Conservation (phyloP, 495 filamentous ascomycete species). For the Penicillium waksmanii region DNA sequence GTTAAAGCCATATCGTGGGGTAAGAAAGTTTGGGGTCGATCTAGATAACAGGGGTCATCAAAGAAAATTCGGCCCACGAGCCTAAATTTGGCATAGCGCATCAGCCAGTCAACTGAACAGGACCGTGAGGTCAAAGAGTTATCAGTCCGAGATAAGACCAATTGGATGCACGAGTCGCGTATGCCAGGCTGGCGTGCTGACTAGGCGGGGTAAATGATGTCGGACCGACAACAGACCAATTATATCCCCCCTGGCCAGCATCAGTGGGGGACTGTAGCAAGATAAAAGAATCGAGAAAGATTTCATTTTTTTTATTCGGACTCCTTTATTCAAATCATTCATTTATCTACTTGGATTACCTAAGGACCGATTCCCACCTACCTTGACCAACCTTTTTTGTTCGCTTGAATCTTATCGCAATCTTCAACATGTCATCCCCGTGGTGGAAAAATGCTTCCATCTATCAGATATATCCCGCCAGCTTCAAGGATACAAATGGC, state of each 20-base stretch:
- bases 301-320: background rate
- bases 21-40: background rate
- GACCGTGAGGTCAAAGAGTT: background rate
- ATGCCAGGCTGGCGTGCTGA: background rate
- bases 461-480: conserved; percentile 48
- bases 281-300: conserved; percentile 7
- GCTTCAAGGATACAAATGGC: conserved; percentile 44
- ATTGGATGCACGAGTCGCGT: conserved; percentile 2
- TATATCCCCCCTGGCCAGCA: background rate
- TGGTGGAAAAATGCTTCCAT: conserved; percentile 48
- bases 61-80: background rate
- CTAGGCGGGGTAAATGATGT: conserved; percentile 19
- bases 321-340: conserved; percentile 1
- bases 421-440: conserved; percentile 11
- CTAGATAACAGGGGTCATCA: no score
- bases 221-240: conserved; percentile 21
- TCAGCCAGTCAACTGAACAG: background rate
- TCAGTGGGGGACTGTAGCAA: conserved; percentile 2
- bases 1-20: background rate
- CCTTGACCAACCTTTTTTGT: background rate
- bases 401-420: background rate
- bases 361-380: background rate
- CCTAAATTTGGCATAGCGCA: background rate
- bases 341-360: background rate
- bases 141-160: conserved; percentile 6